Base-by-base conservation (phyloP, 495 filamentous ascomycete species). In the Tuber borchii region DNA sequence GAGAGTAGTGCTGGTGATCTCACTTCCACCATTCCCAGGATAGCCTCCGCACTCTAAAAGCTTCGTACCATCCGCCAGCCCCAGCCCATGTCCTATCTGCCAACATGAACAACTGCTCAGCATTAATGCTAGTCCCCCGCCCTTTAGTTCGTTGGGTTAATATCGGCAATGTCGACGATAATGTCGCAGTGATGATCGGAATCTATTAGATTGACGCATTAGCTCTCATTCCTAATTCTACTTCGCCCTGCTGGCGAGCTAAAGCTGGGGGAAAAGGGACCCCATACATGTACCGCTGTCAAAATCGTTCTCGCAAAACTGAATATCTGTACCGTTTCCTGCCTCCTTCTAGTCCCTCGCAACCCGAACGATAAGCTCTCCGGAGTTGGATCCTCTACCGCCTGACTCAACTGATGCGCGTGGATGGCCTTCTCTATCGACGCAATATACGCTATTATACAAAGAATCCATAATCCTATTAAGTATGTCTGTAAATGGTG, bases 11-110 rank as follows among this genome's bases (percentile, higher is more conserved):
- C 20, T 10, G 40, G 48, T 14, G 45, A 51, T 70, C 76, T 44
- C 69, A 77, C 76, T 78, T 77, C 76, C 76, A 78, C 76, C 76
- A 77, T 75, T 79, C 72, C 78, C 78, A 79, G 4, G 73, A 75
- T 12, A 79, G 26, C 12, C 73, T 74, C 14, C 78, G 77, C n/a
- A 79, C 77, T 73, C 46, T 79, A 1, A 79, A 22, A 22, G 72
- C 77, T 34, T 79, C 73, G 46, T 79, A 79, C 77, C 78, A 79
- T 26, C 78, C 78, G 44, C 77, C 72, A 31, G 78, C 77, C 6
- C 78, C 78, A 12, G 77, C 72, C 78, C 78, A 79, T 16, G 72
- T 79, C 69, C 73, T 74, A 61, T 79, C 78, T 31, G 78, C 78
- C 22, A 79, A 42, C 37, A 79, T 17, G 71, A 79, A 80, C 0